phyloP scores from a whole-genome alignment of 345 rosid genomes.

The Sisymbrium irio region DNA sequence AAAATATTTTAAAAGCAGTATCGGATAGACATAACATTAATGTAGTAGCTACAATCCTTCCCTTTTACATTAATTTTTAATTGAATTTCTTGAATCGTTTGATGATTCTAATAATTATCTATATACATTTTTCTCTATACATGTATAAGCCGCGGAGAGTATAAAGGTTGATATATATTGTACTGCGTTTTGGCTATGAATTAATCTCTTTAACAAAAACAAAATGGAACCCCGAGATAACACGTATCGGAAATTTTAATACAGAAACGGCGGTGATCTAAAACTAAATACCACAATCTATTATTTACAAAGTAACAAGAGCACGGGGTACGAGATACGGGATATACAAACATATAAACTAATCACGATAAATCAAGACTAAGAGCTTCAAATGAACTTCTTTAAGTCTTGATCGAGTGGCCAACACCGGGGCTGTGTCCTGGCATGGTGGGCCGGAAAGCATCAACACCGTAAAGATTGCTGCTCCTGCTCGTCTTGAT shows the following conservation, averaged over 20 bases:
- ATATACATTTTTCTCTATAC: too few species aligned
- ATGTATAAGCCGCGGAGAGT: neutral
- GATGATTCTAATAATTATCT: neutral
- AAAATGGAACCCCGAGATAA: neutral
- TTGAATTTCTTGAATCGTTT: neutral
- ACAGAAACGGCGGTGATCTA: neutral
- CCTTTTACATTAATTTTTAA: neutral
- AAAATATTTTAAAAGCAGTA: neutral
- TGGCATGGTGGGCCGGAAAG: slow-evolving; percentile 41
- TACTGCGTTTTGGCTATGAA: neutral
- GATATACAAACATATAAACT: too few species aligned
- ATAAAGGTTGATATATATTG: neutral
- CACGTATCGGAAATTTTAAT: neutral
- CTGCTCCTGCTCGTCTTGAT: slow-evolving; percentile 13
- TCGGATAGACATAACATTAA: neutral
- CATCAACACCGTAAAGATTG: slow-evolving; percentile 15
- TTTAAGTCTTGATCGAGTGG: slow-evolving; percentile 33
- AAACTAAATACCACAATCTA: neutral
- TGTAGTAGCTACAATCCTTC: neutral
- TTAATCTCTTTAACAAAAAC: neutral
- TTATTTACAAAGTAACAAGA: slow-evolving; percentile 13
- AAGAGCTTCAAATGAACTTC: neutral
- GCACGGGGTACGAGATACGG: neutral
- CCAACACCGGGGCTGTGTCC: slow-evolving; percentile 60
- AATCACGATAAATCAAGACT: neutral